Conservation (phyloP, 2,329 filamentous ascomycete genomes). For the Leptographium radiaticola region DNA sequence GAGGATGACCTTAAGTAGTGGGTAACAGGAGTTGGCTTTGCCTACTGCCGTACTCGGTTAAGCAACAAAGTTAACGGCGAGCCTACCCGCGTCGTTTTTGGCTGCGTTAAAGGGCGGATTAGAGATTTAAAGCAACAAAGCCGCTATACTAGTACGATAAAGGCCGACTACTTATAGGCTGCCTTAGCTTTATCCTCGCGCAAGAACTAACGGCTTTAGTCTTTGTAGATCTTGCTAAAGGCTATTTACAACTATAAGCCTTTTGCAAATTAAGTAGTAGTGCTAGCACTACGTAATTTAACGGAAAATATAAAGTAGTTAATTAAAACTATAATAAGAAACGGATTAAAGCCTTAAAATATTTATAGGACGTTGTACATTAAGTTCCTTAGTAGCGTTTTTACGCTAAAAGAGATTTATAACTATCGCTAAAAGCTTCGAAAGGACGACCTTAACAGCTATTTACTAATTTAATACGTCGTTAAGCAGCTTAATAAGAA, state of each 20-base stretch:
- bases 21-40: no score
- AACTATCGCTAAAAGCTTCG: not conserved
- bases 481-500: not conserved
- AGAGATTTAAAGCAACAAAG: no score
- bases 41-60: no score
- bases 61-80: no score
- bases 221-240: not conserved
- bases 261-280: not conserved
- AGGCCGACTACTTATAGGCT: no score
- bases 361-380: not conserved
- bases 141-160: no score
- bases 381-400: not conserved
- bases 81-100: no score
- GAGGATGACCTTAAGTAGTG: no score
- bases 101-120: no score
- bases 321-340: not conserved
- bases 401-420: not conserved
- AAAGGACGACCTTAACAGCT: not conserved
- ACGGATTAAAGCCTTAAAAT: not conserved
- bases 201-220: not conserved
- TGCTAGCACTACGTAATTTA: not conserved
- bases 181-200: not conserved
- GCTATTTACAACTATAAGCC: not conserved
- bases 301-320: not conserved
- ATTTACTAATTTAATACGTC: not conserved